phyloP scores from a whole-genome alignment of 148 eudicot species.

The Fagopyrum tataricum region DNA sequence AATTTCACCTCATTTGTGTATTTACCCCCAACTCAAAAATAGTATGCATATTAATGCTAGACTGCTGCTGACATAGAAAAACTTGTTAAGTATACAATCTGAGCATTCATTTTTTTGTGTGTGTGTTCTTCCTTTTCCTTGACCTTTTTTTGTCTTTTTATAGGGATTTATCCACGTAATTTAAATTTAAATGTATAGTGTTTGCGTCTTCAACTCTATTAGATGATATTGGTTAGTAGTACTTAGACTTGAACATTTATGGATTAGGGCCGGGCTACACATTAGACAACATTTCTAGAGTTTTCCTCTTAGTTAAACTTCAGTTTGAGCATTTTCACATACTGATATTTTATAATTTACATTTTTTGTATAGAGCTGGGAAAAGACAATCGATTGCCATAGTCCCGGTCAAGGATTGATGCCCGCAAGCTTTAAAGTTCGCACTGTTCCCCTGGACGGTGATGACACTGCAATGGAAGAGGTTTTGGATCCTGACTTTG shows the following conservation, averaged over 20 bases:
- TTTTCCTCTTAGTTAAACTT: no score
- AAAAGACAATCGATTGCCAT: conserved; percentile 57
- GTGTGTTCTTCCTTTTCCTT: not conserved
- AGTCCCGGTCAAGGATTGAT: conserved; percentile 59
- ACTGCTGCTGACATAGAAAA: not conserved
- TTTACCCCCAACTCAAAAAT: not conserved
- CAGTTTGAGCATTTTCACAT: not conserved
- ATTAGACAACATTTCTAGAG: not conserved
- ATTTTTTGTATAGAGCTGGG: conserved; percentile 42
- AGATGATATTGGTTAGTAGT: no score
- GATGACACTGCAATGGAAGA: conserved; percentile 44
- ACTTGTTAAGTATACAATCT: not conserved
- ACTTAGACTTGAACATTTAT: no score
- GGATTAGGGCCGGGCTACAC: not conserved
- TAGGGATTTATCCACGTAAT: not conserved
- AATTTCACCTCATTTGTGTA: not conserved
- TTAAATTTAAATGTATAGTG: not conserved
- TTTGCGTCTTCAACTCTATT: no score
- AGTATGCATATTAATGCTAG: not conserved
- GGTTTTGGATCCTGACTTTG: conserved; percentile 52
- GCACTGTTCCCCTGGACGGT: conserved; percentile 39
- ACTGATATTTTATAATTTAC: not conserved
- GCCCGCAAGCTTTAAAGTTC: conserved; percentile 61
- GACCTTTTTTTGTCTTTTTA: not conserved
- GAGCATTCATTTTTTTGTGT: not conserved